Evolutionary conservation across 1,284 basidiomycete species (phyloP).

Genomic region (Malassezia equina): DNA sequence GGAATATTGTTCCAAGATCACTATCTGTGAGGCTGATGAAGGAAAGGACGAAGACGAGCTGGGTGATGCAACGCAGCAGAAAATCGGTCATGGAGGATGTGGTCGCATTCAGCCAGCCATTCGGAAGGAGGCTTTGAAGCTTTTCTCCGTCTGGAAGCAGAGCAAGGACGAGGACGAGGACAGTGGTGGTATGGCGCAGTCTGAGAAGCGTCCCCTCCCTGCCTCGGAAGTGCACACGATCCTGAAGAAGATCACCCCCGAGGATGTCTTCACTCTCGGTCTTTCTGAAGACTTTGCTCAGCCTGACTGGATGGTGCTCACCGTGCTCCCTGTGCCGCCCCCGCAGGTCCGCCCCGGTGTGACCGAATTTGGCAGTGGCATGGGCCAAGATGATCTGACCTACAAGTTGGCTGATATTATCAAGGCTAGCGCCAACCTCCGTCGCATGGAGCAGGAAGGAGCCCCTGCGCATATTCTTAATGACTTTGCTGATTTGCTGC

Average conservation of each 20-base stretch:
- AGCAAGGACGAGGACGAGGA: slow-evolving; percentile 77
- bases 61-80: slow-evolving; percentile 50
- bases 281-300: slow-evolving; percentile 90
- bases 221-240: slow-evolving; percentile 70
- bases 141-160: slow-evolving; percentile 92
- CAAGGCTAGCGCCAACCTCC: slow-evolving; percentile 83
- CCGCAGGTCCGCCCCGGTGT: slow-evolving; percentile 97
- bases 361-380: slow-evolving; percentile 87
- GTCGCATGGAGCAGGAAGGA: slow-evolving; percentile 88
- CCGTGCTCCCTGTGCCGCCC: slow-evolving; percentile 92
- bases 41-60: slow-evolving; percentile 44
- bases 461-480: slow-evolving; percentile 90
- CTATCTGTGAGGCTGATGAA: slow-evolving; percentile 58
- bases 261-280: slow-evolving; percentile 88
- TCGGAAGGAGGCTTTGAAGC: slow-evolving; percentile 87
- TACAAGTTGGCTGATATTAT: slow-evolving; percentile 97
- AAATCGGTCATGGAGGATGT: slow-evolving; percentile 71
- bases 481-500: slow-evolving; percentile 86
- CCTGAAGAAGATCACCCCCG: slow-evolving; percentile 58
- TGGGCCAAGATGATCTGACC: slow-evolving; percentile 95
- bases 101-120: slow-evolving; percentile 83
- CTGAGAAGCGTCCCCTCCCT: slow-evolving; percentile 77
- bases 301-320: slow-evolving; percentile 99
- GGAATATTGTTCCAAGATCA: slow-evolving; percentile 46
- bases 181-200: slow-evolving; percentile 56